Evolutionary conservation across 2,329 filamentous ascomycete genomes (phyloP).

Genomic region (Bipolaris zeicola): DNA sequence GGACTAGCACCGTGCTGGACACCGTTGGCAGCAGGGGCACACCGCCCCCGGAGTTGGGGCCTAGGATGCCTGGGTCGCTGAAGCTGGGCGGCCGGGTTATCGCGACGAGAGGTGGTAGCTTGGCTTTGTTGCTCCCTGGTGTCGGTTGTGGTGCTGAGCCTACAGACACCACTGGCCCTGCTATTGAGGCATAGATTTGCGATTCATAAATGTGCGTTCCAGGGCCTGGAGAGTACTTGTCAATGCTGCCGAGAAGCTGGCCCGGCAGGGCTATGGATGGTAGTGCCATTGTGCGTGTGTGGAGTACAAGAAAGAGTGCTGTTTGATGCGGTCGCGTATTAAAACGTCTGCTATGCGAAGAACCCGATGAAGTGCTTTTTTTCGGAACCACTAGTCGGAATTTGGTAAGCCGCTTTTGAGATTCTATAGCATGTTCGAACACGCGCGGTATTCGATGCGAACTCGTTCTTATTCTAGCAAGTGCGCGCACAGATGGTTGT

Average conservation of each 20-base stretch:
- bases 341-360: neutral
- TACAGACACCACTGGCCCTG: constrained; percentile 66
- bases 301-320: neutral
- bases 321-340: neutral
- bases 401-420: neutral
- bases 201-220: constrained; percentile 83
- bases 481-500: constrained; percentile 1
- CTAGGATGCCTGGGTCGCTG: constrained; percentile 26
- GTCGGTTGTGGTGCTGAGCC: constrained; percentile 50
- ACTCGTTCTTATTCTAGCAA: constrained; percentile 2
- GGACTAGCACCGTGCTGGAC: constrained; percentile 77
- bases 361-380: neutral
- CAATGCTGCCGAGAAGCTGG: constrained; percentile 72
- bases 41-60: constrained; percentile 48
- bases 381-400: neutral
- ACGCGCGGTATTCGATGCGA: neutral
- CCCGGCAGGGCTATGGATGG: constrained; percentile 73
- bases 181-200: constrained; percentile 79
- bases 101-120: constrained; percentile 50
- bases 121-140: constrained; percentile 56
- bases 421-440: neutral
- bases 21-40: constrained; percentile 82
- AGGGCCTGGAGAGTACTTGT: constrained; percentile 72
- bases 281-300: constrained; percentile 38
- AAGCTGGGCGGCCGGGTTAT: constrained; percentile 35